Conservation (phyloP, 139 green algal species). For the Parachlorella kessleri region DNA sequence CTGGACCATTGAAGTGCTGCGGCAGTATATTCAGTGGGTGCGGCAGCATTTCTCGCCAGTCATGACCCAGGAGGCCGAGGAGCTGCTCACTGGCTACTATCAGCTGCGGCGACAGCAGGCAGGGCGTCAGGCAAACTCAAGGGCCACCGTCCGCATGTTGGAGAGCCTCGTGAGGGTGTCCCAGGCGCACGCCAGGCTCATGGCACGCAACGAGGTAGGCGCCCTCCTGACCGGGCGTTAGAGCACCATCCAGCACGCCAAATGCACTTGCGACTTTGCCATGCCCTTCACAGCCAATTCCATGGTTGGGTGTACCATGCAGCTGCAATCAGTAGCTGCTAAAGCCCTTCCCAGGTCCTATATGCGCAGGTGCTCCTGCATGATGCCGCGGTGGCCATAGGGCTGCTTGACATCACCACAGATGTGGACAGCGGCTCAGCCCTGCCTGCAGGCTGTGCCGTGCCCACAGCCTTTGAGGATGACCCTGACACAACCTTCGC, state of each 20-base stretch:
- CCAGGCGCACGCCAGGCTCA: conserved; percentile 76
- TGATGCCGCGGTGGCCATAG: conserved; percentile 68
- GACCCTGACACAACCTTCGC: too few species aligned
- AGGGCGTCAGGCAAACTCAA: conserved; percentile 48
- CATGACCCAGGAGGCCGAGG: conserved; percentile 58
- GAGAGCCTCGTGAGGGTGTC: conserved; percentile 85
- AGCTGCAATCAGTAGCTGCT: too few species aligned
- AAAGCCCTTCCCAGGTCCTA: too few species aligned
- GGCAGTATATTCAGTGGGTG: conserved; percentile 79
- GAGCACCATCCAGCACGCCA: neutral
- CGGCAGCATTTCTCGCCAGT: conserved; percentile 47
- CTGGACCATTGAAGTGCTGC: conserved; percentile 69
- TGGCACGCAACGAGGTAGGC: conserved; percentile 14
- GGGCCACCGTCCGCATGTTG: conserved; percentile 82
- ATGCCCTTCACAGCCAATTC: neutral
- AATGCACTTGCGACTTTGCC: too few species aligned
- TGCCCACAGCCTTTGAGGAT: conserved; percentile 13
- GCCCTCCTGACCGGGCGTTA: neutral
- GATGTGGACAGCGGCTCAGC: neutral
- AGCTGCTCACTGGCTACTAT: conserved; percentile 80
- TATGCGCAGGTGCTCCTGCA: conserved; percentile 52
- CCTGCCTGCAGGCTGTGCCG: neutral
- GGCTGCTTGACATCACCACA: conserved; percentile 49
- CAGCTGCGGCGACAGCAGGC: conserved; percentile 49
- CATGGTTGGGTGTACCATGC: too few species aligned